These are phyloP conservation scores for Fusarium begoniae DNA, from an alignment of 2,329 filamentous ascomycete genomes.

Conservation along the genomic window DNA sequence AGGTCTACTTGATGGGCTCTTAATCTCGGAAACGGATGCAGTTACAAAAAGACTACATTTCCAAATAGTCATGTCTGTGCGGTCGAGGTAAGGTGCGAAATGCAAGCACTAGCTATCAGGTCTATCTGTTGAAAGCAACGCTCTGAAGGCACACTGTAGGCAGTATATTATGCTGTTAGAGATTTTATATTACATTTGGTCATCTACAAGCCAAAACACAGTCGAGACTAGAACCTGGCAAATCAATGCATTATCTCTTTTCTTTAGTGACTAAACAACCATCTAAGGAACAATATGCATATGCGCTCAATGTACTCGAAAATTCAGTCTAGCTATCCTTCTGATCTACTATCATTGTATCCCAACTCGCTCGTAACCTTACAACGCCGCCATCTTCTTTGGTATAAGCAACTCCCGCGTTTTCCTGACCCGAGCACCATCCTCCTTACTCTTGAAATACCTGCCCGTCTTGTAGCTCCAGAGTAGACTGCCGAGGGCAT, in stretches of 20 bases:
- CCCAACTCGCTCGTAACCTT: background rate
- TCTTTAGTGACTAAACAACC: background rate
- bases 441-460: background rate
- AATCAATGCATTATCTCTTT: accelerated
- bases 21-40: background rate
- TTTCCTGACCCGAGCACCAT: background rate
- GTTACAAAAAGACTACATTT: background rate
- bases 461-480: background rate
- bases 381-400: background rate
- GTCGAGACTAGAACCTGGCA: too few species aligned
- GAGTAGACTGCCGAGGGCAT: background rate
- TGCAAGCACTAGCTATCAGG: background rate
- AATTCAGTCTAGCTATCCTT: background rate
- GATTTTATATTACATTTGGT: background rate
- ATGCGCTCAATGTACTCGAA: background rate
- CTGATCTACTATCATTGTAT: background rate
- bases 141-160: background rate
- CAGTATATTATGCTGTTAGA: background rate
- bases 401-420: background rate
- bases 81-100: background rate
- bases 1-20: background rate
- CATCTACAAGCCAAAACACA: background rate
- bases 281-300: background rate
- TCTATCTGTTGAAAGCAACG: background rate
- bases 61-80: background rate